phyloP scores from a whole-genome alignment of 1,139 yeast species.

The Geotrichum fermentans region DNA sequence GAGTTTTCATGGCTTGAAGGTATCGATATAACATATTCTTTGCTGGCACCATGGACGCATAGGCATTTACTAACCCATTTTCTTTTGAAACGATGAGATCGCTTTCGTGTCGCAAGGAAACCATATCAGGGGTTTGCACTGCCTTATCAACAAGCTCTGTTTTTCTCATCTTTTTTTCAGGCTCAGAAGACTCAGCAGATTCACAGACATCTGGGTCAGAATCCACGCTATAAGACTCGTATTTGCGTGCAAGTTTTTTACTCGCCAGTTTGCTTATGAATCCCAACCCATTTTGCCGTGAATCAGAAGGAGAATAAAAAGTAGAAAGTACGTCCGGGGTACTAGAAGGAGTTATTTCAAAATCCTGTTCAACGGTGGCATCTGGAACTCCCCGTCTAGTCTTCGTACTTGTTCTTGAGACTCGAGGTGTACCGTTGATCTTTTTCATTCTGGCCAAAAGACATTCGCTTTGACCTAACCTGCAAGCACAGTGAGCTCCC shows the following conservation, averaged over 20 bases:
- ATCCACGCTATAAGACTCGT: not conserved
- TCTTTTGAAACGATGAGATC: too few species aligned
- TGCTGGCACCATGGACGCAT: too few species aligned
- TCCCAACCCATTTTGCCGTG: not conserved
- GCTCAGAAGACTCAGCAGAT: not conserved
- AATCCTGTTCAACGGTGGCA: too few species aligned
- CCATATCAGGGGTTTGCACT: too few species aligned
- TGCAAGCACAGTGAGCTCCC: conserved; percentile 70
- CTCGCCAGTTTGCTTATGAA: not conserved
- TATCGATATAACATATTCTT: not conserved
- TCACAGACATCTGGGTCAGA: not conserved
- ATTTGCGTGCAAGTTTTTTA: not conserved
- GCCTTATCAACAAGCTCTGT: not conserved
- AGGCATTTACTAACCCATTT: too few species aligned
- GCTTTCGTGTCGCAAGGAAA: too few species aligned
- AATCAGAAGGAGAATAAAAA: not conserved
- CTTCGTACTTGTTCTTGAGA: conserved; percentile 21
- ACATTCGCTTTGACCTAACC: conserved; percentile 33
- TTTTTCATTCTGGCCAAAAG: conserved; percentile 28
- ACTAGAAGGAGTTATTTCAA: too few species aligned
- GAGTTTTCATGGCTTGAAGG: not conserved
- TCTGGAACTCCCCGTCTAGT: conserved; percentile 19
- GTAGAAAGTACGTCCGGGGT: too few species aligned
- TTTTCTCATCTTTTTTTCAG: not conserved
- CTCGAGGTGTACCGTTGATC: conserved; percentile 21